Conservation (phyloP, 192 early-diverging fungal genomes). For the Paraglomus brasilianum region DNA sequence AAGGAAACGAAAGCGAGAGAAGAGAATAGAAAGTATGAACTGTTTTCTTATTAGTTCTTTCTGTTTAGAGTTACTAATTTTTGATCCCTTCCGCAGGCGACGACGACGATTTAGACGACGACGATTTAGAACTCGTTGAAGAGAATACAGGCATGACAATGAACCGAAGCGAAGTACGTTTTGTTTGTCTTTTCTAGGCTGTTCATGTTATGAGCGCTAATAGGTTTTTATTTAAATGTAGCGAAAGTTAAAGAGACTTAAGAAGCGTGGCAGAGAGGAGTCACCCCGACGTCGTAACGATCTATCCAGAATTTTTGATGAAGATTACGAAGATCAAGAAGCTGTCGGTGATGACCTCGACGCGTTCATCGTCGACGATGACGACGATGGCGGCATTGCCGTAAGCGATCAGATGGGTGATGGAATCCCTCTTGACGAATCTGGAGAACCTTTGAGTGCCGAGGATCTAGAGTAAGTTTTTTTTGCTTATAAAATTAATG, state of each 20-base stretch:
- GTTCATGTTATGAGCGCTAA: constrained; percentile 7
- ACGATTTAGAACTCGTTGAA: constrained; percentile 88
- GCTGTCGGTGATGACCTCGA: constrained; percentile 10
- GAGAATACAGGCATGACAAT: constrained; percentile 78
- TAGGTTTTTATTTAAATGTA: constrained; percentile 3
- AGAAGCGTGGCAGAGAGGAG: constrained; percentile 61
- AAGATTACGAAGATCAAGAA: constrained; percentile 1
- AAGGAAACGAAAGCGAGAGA: constrained; percentile 56
- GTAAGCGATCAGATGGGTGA: constrained; percentile 7
- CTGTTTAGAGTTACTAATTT: background rate
- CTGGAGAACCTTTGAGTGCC: constrained; percentile 34
- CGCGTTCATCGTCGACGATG: constrained; percentile 30
- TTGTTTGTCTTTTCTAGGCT: background rate
- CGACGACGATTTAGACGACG: constrained; percentile 85
- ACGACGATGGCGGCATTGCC: constrained; percentile 25
- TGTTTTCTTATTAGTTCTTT: background rate
- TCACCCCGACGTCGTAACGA: background rate
- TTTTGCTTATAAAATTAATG: too few species aligned
- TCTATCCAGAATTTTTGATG: constrained; percentile 16
- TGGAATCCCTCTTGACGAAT: constrained; percentile 23
- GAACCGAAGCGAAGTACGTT: constrained; percentile 44
- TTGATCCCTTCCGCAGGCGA: constrained; percentile 15
- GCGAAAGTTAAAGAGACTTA: constrained; percentile 70
- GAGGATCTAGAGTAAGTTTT: too few species aligned
- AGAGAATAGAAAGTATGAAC: constrained; percentile 39